These are phyloP conservation scores for Aspergillus heteromorphus DNA, from an alignment of 495 filamentous ascomycete genomes.

Conservation along the genomic window DNA sequence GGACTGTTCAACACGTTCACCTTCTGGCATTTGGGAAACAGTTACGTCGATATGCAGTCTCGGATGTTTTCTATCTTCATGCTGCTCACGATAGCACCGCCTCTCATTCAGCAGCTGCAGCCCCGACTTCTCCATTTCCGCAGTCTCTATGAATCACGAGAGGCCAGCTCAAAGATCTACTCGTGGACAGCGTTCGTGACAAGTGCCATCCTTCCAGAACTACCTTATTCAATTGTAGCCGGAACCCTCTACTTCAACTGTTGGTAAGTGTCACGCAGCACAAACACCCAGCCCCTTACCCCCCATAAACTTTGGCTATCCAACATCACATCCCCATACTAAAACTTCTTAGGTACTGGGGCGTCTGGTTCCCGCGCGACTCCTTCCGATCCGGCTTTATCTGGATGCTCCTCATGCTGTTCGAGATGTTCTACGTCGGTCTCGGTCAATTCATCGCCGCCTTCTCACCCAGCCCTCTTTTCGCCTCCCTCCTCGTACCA, in stretches of 20 bases:
- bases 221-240: conserved; percentile 48
- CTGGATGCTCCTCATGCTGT: conserved; percentile 59
- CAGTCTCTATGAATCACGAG: conserved; percentile 42
- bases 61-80: conserved; percentile 69
- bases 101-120: conserved; percentile 57
- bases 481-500: conserved; percentile 64
- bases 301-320: background rate
- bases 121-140: conserved; percentile 44
- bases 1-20: conserved; percentile 64
- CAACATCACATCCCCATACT: too few relatives aligned
- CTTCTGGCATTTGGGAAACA: conserved; percentile 56
- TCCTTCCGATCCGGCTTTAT: conserved; percentile 51
- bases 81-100: conserved; percentile 59
- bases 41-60: conserved; percentile 57
- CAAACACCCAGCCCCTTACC: background rate
- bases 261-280: conserved; percentile 42
- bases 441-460: conserved; percentile 75
- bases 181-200: conserved; percentile 47
- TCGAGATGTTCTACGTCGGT: conserved; percentile 67
- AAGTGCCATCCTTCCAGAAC: conserved; percentile 44
- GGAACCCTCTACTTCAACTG: conserved; percentile 53
- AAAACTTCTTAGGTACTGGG: conserved; percentile 43
- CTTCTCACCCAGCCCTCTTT: conserved; percentile 64
- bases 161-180: conserved; percentile 49
- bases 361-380: conserved; percentile 47